Percentiles rank a stretch among this genome's conserved stretches.
Conservation (phyloP, 306 rosid species). For the Fagus sylvatica region DNA sequence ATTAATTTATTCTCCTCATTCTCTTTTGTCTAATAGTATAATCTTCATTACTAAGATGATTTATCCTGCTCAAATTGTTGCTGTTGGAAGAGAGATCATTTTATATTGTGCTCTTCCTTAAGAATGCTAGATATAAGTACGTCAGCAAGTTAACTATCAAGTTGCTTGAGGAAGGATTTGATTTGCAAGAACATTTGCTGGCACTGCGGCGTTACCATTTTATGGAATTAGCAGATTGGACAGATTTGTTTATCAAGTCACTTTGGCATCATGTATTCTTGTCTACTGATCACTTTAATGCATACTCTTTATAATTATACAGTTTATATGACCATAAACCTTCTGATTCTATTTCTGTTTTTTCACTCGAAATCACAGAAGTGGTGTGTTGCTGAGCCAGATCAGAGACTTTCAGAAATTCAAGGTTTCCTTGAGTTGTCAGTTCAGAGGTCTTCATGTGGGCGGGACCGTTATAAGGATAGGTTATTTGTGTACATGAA, state of each 20-base stretch:
- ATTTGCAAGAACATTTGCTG: constrained; percentile 80
- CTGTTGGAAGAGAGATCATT: constrained; percentile 18
- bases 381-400: constrained; percentile 77
- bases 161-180: constrained; percentile 86
- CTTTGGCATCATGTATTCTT: constrained; percentile 80
- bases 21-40: constrained; percentile 8
- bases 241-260: constrained; percentile 86
- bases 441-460: constrained; percentile 93
- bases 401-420: constrained; percentile 77
- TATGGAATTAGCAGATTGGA: constrained; percentile 97
- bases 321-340: background rate
- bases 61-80: constrained; percentile 24
- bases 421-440: constrained; percentile 86
- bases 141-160: constrained; percentile 88
- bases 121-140: constrained; percentile 67
- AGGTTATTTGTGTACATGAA: constrained; percentile 85
- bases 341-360: constrained; percentile 20
- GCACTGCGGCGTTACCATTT: constrained; percentile 87
- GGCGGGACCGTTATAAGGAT: constrained; percentile 66
- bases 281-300: constrained; percentile 24
- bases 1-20: background rate
- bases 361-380: constrained; percentile 55
- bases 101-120: constrained; percentile 48
- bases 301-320: constrained; percentile 13
- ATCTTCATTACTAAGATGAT: constrained; percentile 19